Evolutionary conservation across 148 eudicot species (phyloP), one percentile per base, ranked within the genome.

Genomic region (Agrostemma githago): DNA sequence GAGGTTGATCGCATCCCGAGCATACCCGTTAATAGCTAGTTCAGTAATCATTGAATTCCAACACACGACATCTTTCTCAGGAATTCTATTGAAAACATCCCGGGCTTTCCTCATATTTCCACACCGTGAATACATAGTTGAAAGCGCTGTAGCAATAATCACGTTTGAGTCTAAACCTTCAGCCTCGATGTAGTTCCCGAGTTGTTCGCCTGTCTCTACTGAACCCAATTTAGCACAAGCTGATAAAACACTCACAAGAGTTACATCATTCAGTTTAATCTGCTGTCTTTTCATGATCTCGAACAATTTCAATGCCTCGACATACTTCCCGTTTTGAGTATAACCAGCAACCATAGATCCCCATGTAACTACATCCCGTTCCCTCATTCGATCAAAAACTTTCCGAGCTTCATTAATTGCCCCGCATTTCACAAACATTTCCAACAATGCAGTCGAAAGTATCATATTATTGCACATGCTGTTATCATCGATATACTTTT

Each of bases 391-490:
- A 8, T 89, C 87, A 83, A 89, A 89, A 15, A 62, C 89, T 73
- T 75, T 69, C 4, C 88, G 85, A 12, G 89, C 92, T 66, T 86
- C 88, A 64, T 80, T 70, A 15, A 85, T 82, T 15, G 71, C 87
- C 62, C 89, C 92, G 71, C 89, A 89, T 80, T 89, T 88, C 41
- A 85, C 84, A 75, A 84, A 79, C 92, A 88, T 86, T 68, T 86
- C 92, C 76, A 88, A 64, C 68, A 88, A 56, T 48, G 89, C 88
- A 74, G 92, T 88, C 2, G 87, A 82, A 62, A 88, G 84, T 74
- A 82, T 85, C 85, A 86, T 83, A 76, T 86, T 75, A 26, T 77
- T 48, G 40, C 72, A 53, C 84, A 83, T 73, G 5, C 66, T 77
- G 48, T 88, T 80, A 57, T 86, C 85, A 14, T 86, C 83, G 42